phyloP scores from a whole-genome alignment of 768 basidiomycete genomes.

The Agrocybe praecox region DNA sequence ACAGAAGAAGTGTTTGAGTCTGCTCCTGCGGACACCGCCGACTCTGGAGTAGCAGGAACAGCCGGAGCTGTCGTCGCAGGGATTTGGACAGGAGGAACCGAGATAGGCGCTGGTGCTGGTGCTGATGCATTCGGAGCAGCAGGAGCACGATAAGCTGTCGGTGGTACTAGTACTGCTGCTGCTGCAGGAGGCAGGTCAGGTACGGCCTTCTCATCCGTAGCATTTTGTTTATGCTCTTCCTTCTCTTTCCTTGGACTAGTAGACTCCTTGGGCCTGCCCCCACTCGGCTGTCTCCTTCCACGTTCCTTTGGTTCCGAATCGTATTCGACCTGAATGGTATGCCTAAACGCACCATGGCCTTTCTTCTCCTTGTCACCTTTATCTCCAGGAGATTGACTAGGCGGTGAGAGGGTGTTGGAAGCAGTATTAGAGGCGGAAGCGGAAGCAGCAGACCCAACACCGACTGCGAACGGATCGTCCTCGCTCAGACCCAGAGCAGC shows the following conservation, averaged over 20 bases:
- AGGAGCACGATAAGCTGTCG: constrained; percentile 22
- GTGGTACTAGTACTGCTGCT: neutral
- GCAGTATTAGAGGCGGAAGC: neutral
- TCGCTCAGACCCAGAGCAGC: constrained; percentile 43
- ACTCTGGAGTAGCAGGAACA: neutral
- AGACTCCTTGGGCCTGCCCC: constrained; percentile 40
- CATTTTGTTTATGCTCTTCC: constrained; percentile 21
- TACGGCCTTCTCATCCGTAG: constrained; percentile 29
- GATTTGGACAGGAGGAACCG: no score
- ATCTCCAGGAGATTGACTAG: neutral
- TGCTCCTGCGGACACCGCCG: neutral
- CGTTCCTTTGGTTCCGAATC: no score
- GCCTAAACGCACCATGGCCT: constrained; percentile 54
- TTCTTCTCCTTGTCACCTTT: constrained; percentile 28
- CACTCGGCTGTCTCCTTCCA: no score
- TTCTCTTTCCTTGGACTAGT: constrained; percentile 30
- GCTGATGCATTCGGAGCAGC: neutral
- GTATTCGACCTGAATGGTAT: no score
- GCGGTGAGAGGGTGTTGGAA: neutral
- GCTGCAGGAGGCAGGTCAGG: constrained; percentile 28
- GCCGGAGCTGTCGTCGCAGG: neutral
- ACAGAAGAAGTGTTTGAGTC: constrained; percentile 25
- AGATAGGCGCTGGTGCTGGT: neutral
- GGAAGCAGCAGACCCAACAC: constrained; percentile 33
- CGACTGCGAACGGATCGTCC: constrained; percentile 74